A percentile compares a stretch with the other conserved stretches of the same genome.
These are phyloP conservation scores for Colletotrichum musicola DNA, from an alignment of 2,329 filamentous ascomycete species.

Conservation along the genomic window DNA sequence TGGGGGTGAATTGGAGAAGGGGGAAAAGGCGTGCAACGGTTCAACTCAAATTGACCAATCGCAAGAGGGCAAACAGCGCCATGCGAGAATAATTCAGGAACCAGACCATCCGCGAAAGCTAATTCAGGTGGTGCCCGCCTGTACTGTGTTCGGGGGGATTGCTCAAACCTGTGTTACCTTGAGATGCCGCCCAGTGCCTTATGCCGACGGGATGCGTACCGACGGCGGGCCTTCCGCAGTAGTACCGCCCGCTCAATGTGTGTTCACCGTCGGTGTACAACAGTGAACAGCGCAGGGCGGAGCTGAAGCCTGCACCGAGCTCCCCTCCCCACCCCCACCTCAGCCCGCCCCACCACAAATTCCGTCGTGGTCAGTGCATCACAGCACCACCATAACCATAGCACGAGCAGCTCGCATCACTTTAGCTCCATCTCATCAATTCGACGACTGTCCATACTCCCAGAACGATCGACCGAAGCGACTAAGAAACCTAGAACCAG, in stretches of 20 bases:
- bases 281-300: neutral
- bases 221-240: neutral
- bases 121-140: neutral
- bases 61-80: neutral
- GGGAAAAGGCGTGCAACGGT: constrained; percentile 21
- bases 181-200: neutral
- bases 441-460: neutral
- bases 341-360: constrained; percentile 29
- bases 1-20: constrained; percentile 34
- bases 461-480: neutral
- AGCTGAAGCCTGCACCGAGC: neutral
- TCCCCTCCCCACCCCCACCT: constrained; percentile 30
- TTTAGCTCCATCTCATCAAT: neutral
- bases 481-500: neutral
- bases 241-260: constrained; percentile 27
- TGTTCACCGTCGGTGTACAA: constrained; percentile 33
- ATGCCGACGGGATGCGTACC: constrained; percentile 19
- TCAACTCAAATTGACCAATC: constrained; percentile 26
- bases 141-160: neutral
- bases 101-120: constrained; percentile 24
- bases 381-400: no score
- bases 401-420: neutral
- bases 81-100: constrained; percentile 29
- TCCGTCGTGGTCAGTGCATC: neutral
- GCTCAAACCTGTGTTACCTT: constrained; percentile 14